These are phyloP conservation scores for Ogataea chonburiensis DNA, from an alignment of 805 yeast species.

Conservation along the genomic window DNA sequence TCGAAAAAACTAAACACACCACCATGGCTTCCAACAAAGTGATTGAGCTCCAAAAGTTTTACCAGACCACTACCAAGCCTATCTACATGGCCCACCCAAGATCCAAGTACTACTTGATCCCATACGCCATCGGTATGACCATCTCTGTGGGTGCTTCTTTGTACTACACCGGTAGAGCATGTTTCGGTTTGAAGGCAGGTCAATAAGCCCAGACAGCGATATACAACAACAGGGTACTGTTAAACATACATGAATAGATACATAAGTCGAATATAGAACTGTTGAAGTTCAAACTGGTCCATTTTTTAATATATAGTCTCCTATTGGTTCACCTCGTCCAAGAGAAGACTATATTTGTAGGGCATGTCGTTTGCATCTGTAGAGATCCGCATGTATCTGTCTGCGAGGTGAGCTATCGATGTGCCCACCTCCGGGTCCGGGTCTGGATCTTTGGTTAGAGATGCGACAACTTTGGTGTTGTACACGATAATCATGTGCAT, in stretches of 20 bases:
- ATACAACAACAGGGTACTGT: neutral
- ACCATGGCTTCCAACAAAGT: conserved; percentile 39
- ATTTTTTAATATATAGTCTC: neutral
- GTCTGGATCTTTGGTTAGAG: conserved; percentile 13
- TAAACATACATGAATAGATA: conserved; percentile 5
- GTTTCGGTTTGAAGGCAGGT: conserved; percentile 60
- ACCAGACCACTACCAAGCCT: conserved; percentile 57
- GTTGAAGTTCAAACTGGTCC: no score
- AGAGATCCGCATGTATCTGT: conserved; percentile 7
- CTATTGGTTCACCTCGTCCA: conserved; percentile 4
- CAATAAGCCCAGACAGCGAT: conserved; percentile 23
- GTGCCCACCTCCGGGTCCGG: conserved; percentile 1
- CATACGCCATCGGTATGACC: conserved; percentile 74
- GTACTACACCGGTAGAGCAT: conserved; percentile 70
- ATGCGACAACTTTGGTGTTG: conserved; percentile 39
- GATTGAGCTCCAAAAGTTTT: conserved; percentile 57
- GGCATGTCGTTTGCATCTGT: conserved; percentile 7
- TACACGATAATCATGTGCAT: conserved; percentile 53
- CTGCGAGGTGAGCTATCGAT: conserved; percentile 1
- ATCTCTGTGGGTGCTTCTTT: conserved; percentile 65
- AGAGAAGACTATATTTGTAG: conserved; percentile 4
- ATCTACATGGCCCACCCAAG: conserved; percentile 58
- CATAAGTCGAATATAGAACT: conserved; percentile 5
- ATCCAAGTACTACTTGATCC: conserved; percentile 70
- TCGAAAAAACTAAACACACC: conserved; percentile 7